phyloP scores from a whole-genome alignment of 495 filamentous ascomycete species.

The Podospora anserina region DNA sequence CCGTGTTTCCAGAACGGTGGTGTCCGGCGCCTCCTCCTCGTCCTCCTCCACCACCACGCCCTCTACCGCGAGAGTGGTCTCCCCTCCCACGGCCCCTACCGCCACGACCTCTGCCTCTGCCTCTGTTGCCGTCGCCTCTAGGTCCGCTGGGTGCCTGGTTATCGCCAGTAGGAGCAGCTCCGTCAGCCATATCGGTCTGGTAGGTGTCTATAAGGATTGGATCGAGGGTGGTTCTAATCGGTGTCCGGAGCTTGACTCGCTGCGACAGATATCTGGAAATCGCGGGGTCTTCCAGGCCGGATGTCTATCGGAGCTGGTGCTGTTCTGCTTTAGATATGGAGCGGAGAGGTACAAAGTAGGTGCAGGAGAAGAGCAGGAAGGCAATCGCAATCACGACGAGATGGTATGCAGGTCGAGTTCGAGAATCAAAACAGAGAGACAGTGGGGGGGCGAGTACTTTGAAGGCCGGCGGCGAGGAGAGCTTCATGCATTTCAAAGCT shows the following conservation, averaged over 20 bases:
- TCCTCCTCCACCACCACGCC: conserved; percentile 8
- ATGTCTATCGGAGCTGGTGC: background rate
- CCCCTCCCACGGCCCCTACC: conserved; percentile 22
- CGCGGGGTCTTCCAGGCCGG: background rate
- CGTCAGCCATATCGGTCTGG: conserved; percentile 20
- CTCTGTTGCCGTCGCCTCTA: conserved; percentile 38
- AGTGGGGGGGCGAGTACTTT: background rate
- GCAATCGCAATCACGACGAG: background rate
- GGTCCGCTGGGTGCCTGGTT: conserved; percentile 17
- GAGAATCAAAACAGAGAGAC: background rate
- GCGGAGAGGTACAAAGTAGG: background rate
- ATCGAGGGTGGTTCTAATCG: conserved; percentile 24
- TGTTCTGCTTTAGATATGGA: background rate
- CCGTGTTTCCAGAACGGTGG: conserved; percentile 6
- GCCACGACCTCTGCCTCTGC: conserved; percentile 38
- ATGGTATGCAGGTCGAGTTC: background rate
- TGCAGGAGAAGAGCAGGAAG: background rate
- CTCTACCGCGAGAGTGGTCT: conserved; percentile 7
- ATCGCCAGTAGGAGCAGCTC: conserved; percentile 13
- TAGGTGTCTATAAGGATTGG: conserved; percentile 1
- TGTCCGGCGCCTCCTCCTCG: conserved; percentile 19
- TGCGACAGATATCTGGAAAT: conserved; percentile 24
- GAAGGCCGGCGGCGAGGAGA: background rate
- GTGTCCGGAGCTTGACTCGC: conserved; percentile 4
- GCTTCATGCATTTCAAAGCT: background rate